These are phyloP conservation scores for Rickenella mellea DNA, from an alignment of 768 basidiomycete genomes.

Conservation along the genomic window DNA sequence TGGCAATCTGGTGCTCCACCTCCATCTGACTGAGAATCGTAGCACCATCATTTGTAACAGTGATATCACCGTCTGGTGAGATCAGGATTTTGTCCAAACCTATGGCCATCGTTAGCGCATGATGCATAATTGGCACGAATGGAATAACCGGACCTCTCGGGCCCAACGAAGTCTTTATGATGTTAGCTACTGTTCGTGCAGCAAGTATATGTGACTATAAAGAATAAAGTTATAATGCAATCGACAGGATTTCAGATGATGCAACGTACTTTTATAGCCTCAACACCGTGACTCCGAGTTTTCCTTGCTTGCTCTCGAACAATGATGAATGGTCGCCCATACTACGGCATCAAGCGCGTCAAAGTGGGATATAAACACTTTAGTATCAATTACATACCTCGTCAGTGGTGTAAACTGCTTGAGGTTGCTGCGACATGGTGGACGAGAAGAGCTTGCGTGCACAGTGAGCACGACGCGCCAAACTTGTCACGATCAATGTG, in stretches of 20 bases:
- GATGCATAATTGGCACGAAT: not conserved
- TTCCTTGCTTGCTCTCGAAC: slow-evolving; percentile 88
- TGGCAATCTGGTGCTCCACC: slow-evolving; percentile 98
- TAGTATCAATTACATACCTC: slow-evolving; percentile 39
- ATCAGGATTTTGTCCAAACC: slow-evolving; percentile 94
- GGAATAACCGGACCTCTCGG: slow-evolving; percentile 62
- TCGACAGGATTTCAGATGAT: slow-evolving; percentile 1
- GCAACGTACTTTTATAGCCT: slow-evolving; percentile 81
- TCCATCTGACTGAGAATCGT: slow-evolving; percentile 99
- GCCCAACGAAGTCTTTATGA: slow-evolving; percentile 89
- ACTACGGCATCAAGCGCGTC: slow-evolving; percentile 33
- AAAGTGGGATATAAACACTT: slow-evolving; percentile 5
- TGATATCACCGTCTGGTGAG: slow-evolving; percentile 96
- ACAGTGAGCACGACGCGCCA: not conserved
- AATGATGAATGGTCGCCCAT: slow-evolving; percentile 96
- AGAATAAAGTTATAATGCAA: slow-evolving; percentile 7
- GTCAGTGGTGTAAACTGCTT: slow-evolving; percentile 81
- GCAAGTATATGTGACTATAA: slow-evolving; percentile 88
- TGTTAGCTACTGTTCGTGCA: slow-evolving; percentile 87
- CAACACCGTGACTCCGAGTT: slow-evolving; percentile 83
- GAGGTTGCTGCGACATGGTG: slow-evolving; percentile 23
- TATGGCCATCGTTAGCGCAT: slow-evolving; percentile 18
- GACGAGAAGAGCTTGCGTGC: not conserved
- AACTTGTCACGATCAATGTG: no score
- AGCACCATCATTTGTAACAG: slow-evolving; percentile 98